Conservation (phyloP, 2,329 filamentous ascomycete species). For the Neopestalotiopsis sp. region DNA sequence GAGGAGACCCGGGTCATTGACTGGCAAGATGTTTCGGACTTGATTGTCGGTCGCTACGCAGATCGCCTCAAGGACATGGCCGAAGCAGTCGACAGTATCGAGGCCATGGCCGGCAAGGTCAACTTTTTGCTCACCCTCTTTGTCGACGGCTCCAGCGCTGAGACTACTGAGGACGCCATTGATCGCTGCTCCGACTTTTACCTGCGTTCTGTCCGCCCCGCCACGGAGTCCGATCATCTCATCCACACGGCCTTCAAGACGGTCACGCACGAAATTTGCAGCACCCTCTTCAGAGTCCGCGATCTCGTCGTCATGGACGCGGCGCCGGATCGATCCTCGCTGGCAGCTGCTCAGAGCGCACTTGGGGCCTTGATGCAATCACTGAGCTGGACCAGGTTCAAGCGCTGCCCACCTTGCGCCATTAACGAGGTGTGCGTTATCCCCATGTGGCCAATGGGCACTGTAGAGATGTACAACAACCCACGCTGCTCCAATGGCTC, state of each 20-base stretch:
- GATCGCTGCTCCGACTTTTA: conserved; percentile 43
- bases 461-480: conserved; percentile 23
- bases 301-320: conserved; percentile 9
- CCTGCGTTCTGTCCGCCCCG: conserved; percentile 19
- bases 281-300: conserved; percentile 16
- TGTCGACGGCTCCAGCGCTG: conserved; percentile 27
- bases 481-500: conserved; percentile 25
- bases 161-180: conserved; percentile 38
- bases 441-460: conserved; percentile 27
- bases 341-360: conserved; percentile 13
- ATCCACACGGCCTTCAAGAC: conserved; percentile 30
- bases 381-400: conserved; percentile 26
- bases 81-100: conserved; percentile 18
- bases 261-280: conserved; percentile 32
- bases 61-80: conserved; percentile 42
- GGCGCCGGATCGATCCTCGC: conserved; percentile 12
- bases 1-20: conserved; percentile 32
- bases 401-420: conserved; percentile 23
- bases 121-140: conserved; percentile 30
- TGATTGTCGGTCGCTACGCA: conserved; percentile 59
- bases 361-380: conserved; percentile 20
- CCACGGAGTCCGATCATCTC: conserved; percentile 29
- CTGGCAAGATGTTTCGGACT: conserved; percentile 61
- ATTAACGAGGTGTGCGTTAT: conserved; percentile 26
- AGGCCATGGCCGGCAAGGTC: conserved; percentile 17